Percentiles rank a stretch among this genome's conserved stretches.
Evolutionary conservation across 176 grass and related monocot species (phyloP).

Genomic region (Bolboschoenus planiculmis): DNA sequence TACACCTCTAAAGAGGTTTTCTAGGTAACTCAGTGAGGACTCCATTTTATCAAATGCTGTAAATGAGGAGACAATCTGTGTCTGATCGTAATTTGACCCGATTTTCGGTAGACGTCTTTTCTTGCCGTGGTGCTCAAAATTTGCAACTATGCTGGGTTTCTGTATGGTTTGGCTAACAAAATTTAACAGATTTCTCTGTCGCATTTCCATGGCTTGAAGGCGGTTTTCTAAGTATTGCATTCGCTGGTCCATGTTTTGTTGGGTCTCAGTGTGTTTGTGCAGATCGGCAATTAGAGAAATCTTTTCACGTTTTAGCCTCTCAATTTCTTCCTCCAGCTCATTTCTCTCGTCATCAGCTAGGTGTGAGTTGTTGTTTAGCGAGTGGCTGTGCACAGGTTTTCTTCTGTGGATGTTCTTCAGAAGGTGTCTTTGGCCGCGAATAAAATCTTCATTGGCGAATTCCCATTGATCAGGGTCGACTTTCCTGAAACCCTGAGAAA

Average conservation of each 20-base stretch:
- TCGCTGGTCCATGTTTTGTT: constrained; percentile 38
- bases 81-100: background rate
- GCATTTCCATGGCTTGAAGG: constrained; percentile 37
- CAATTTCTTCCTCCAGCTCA: constrained; percentile 64
- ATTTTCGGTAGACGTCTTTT: constrained; percentile 59
- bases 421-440: constrained; percentile 58
- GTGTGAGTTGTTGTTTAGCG: constrained; percentile 30
- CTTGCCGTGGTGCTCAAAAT: constrained; percentile 44
- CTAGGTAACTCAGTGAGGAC: constrained; percentile 51
- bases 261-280: constrained; percentile 44
- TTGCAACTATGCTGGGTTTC: constrained; percentile 3
- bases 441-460: constrained; percentile 80
- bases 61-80: background rate
- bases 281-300: constrained; percentile 33
- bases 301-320: constrained; percentile 57
- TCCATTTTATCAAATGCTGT: constrained; percentile 71
- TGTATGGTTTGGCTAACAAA: constrained; percentile 39
- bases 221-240: constrained; percentile 66
- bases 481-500: constrained; percentile 73
- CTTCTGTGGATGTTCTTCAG: constrained; percentile 68
- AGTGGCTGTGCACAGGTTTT: constrained; percentile 89
- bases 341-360: constrained; percentile 39
- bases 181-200: constrained; percentile 36
- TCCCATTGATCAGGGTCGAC: constrained; percentile 72
- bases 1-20: constrained; percentile 55